phyloP scores from a whole-genome alignment of 768 basidiomycete genomes.

The Suillus americanus region DNA sequence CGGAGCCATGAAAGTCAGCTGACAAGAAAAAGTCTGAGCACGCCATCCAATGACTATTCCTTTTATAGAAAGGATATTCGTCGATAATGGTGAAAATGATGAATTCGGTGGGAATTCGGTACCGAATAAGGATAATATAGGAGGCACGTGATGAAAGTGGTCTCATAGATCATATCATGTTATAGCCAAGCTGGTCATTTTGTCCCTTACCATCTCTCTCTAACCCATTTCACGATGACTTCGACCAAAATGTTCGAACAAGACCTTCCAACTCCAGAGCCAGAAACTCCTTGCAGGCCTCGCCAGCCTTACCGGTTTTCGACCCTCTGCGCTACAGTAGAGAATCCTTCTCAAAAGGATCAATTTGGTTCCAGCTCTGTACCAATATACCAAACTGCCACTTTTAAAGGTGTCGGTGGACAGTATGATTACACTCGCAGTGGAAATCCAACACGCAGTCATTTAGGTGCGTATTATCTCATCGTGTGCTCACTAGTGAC shows the following conservation, averaged over 20 bases:
- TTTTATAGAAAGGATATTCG: neutral
- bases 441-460: conserved; percentile 95
- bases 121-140: neutral
- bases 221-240: conserved; percentile 12
- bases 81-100: neutral
- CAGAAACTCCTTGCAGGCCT: conserved; percentile 67
- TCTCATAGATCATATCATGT: conserved; percentile 1
- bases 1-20: conserved; percentile 39
- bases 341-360: conserved; percentile 89
- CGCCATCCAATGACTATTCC: conserved; percentile 1
- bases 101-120: neutral
- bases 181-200: neutral
- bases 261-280: conserved; percentile 79
- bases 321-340: conserved; percentile 89
- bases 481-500: neutral
- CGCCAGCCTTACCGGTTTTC: conserved; percentile 85
- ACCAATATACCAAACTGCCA: conserved; percentile 97
- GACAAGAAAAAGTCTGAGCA: neutral
- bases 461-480: conserved; percentile 67
- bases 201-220: neutral
- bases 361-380: conserved; percentile 93
- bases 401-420: conserved; percentile 91
- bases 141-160: conserved; percentile 3
- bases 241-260: conserved; percentile 24
- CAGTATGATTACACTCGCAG: conserved; percentile 93